A percentile compares a stretch with the other conserved stretches of the same genome.
Conservation (phyloP, 768 basidiomycete species). For the Tylopilus rubrobrunneus region DNA sequence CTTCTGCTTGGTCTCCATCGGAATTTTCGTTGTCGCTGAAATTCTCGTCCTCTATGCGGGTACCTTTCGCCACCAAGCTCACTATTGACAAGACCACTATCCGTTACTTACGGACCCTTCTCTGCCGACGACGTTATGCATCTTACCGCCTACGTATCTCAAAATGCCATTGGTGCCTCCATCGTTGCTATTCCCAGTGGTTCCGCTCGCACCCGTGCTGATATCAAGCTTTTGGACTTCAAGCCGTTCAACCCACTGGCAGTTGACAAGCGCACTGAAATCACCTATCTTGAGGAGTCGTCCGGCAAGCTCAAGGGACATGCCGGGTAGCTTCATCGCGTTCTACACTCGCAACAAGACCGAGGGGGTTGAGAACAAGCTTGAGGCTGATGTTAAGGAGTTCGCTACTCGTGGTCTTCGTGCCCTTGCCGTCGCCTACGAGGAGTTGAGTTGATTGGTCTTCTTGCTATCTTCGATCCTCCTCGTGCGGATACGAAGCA, state of each 20-base stretch:
- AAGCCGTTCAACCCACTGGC: constrained; percentile 90
- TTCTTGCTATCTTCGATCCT: constrained; percentile 96
- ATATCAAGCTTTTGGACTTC: constrained; percentile 97
- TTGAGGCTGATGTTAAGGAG: constrained; percentile 95
- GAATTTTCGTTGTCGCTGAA: constrained; percentile 92
- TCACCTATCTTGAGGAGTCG: constrained; percentile 92
- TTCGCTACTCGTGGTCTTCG: constrained; percentile 95
- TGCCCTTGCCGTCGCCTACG: constrained; percentile 90
- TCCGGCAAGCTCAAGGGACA: constrained; percentile 97
- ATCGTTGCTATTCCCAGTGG: constrained; percentile 80
- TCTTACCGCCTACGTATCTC: constrained; percentile 92
- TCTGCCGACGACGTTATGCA: constrained; percentile 88
- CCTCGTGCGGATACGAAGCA: constrained; percentile 98
- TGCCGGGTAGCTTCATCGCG: constrained; percentile 98
- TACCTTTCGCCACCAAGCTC: constrained; percentile 95
- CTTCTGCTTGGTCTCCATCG: constrained; percentile 95
- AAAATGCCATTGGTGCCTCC: constrained; percentile 93
- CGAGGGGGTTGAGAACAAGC: constrained; percentile 81
- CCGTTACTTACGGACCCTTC: constrained; percentile 83
- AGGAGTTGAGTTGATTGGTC: constrained; percentile 96
- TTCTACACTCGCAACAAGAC: constrained; percentile 98
- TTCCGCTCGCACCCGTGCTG: constrained; percentile 69
- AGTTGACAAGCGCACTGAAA: constrained; percentile 98
- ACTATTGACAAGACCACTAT: constrained; percentile 94
- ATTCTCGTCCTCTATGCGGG: constrained; percentile 92